Conservation (phyloP, 768 basidiomycete species). For the Epithele typhae region DNA sequence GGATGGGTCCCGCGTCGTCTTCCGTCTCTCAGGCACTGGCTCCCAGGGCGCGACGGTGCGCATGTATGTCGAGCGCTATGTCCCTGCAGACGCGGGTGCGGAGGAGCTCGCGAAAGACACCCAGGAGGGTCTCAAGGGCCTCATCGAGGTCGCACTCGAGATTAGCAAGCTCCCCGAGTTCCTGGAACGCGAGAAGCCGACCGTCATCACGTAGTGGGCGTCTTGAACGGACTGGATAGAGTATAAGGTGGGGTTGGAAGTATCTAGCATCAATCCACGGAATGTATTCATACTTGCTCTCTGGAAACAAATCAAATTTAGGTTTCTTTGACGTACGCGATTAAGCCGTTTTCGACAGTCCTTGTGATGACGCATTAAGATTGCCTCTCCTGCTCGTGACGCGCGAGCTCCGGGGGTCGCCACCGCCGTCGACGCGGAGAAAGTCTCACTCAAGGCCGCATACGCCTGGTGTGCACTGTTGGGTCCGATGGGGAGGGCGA, state of each 20-base stretch:
- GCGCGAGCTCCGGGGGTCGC: too few relatives aligned
- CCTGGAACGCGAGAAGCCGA: slow-evolving; percentile 85
- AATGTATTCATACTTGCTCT: slow-evolving; percentile 13
- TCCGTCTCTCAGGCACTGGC: slow-evolving; percentile 94
- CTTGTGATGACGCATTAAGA: too few relatives aligned
- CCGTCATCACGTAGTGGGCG: slow-evolving; percentile 75
- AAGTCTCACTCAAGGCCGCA: too few relatives aligned
- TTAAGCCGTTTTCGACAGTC: too few relatives aligned
- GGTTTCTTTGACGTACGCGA: not conserved
- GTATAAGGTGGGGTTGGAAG: not conserved
- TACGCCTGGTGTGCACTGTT: too few relatives aligned
- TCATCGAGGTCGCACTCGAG: slow-evolving; percentile 92
- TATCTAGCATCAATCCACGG: slow-evolving; percentile 6
- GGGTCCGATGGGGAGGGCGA: too few relatives aligned
- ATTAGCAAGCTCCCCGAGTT: slow-evolving; percentile 83
- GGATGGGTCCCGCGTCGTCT: slow-evolving; percentile 93
- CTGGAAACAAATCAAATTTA: slow-evolving; percentile 3
- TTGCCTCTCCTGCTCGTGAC: too few relatives aligned
- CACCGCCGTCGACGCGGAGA: too few relatives aligned
- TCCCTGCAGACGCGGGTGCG: slow-evolving; percentile 62
- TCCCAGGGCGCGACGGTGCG: slow-evolving; percentile 95
- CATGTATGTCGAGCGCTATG: slow-evolving; percentile 93
- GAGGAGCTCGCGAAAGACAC: slow-evolving; percentile 71
- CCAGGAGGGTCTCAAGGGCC: slow-evolving; percentile 85
- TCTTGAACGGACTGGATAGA: not conserved